Conservation (phyloP, 768 basidiomycete species). For the Suillus decipiens region DNA sequence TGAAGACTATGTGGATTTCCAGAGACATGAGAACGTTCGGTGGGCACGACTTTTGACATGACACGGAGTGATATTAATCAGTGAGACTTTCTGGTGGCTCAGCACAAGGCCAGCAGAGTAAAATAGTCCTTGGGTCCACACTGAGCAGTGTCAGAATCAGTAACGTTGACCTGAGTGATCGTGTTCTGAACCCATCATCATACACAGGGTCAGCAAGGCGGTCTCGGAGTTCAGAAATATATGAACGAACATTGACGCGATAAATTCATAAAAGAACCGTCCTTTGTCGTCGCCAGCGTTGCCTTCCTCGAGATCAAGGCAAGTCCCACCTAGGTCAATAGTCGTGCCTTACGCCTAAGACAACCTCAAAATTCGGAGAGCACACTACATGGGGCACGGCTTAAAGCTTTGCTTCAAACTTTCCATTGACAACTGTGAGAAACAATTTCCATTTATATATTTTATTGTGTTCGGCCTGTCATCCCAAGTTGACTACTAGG, state of each 20-base stretch:
- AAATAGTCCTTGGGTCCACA: background rate
- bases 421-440: background rate
- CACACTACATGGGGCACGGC: background rate
- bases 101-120: background rate
- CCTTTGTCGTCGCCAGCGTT: background rate
- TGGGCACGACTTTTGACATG: conserved; percentile 17
- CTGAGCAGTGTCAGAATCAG: background rate
- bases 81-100: background rate
- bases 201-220: background rate
- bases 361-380: background rate
- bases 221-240: background rate
- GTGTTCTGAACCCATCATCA: conserved; percentile 1
- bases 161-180: background rate
- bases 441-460: background rate
- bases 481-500: background rate
- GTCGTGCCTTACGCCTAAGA: background rate
- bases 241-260: conserved; percentile 5
- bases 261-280: background rate
- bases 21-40: conserved; percentile 19
- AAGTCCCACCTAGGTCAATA: background rate
- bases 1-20: conserved; percentile 15
- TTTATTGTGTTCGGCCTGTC: background rate
- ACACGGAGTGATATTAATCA: background rate
- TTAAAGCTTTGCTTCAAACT: conserved; percentile 2
- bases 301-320: background rate